A percentile compares a stretch with the other conserved stretches of the same genome.
These are phyloP conservation scores for Melastoma candidum DNA, from an alignment of 441 rosid genomes.

Conservation along the genomic window DNA sequence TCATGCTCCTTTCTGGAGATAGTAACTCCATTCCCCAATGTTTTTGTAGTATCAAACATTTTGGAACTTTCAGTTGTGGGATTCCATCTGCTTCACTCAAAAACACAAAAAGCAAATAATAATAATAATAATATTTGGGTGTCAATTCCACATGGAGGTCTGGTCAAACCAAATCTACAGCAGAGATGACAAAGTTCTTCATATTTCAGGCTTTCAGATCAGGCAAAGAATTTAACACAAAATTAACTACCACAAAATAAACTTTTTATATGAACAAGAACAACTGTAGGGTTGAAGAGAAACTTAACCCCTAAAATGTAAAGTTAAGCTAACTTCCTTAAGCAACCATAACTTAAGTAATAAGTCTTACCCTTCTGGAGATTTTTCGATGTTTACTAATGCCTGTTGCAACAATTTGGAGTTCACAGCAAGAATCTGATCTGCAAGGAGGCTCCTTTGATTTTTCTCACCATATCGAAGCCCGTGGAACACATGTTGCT, in stretches of 20 bases:
- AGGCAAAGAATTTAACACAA: too few relatives aligned
- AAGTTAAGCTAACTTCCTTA: too few relatives aligned
- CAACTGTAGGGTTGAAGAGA: too few relatives aligned
- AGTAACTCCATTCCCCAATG: constrained; percentile 31
- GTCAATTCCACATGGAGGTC: too few relatives aligned
- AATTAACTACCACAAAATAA: too few relatives aligned
- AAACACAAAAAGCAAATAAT: constrained; percentile 7
- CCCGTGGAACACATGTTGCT: constrained; percentile 82
- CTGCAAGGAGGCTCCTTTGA: constrained; percentile 55
- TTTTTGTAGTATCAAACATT: constrained; percentile 27
- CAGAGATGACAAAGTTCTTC: background rate
- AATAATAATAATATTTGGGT: background rate
- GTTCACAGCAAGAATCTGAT: constrained; percentile 58
- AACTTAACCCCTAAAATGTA: too few relatives aligned
- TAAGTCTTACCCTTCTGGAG: constrained; percentile 47
- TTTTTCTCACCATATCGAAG: constrained; percentile 66
- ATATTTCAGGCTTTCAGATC: too few relatives aligned
- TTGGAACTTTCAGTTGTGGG: constrained; percentile 21
- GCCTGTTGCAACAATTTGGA: constrained; percentile 71
- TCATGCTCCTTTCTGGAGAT: constrained; percentile 26
- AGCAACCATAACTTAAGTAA: background rate
- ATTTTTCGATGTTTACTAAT: constrained; percentile 36
- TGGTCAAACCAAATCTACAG: background rate
- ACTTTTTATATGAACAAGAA: too few relatives aligned
- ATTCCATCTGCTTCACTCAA: constrained; percentile 43